Evolutionary conservation across 306 rosid genomes (phyloP).

Genomic region (Dryas alaskensis): DNA sequence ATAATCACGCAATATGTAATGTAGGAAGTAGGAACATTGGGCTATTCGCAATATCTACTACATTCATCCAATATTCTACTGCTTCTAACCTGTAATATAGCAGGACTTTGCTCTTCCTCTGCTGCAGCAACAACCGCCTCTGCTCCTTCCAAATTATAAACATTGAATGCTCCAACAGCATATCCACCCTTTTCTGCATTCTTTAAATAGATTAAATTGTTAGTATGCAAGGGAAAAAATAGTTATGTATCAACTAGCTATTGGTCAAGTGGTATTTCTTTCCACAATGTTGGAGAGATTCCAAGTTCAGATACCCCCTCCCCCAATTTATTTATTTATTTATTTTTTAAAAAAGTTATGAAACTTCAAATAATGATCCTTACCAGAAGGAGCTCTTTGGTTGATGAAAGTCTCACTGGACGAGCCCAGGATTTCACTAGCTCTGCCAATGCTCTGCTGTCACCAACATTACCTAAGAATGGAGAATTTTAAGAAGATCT

Average conservation of each 20-base stretch:
- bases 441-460: constrained; percentile 67
- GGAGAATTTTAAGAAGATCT: constrained; percentile 18
- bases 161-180: constrained; percentile 98
- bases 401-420: constrained; percentile 60
- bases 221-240: constrained; percentile 17
- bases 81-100: constrained; percentile 80
- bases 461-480: constrained; percentile 88
- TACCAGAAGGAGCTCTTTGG: constrained; percentile 85
- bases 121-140: constrained; percentile 93
- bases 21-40: background rate
- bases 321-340: too few relatives aligned
- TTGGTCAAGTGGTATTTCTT: too few relatives aligned
- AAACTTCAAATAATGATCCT: constrained; percentile 28
- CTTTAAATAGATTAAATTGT: constrained; percentile 35
- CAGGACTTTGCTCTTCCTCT: constrained; percentile 88
- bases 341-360: constrained; percentile 9
- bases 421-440: constrained; percentile 79
- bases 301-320: too few relatives aligned
- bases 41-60: background rate
- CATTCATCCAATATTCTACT: constrained; percentile 14
- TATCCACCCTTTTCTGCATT: constrained; percentile 81
- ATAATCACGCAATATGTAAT: background rate
- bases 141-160: constrained; percentile 94
- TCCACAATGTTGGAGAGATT: background rate
- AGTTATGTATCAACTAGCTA: background rate